phyloP scores from a whole-genome alignment of 257 asterid species.

The Phtheirospermum japonicum region DNA sequence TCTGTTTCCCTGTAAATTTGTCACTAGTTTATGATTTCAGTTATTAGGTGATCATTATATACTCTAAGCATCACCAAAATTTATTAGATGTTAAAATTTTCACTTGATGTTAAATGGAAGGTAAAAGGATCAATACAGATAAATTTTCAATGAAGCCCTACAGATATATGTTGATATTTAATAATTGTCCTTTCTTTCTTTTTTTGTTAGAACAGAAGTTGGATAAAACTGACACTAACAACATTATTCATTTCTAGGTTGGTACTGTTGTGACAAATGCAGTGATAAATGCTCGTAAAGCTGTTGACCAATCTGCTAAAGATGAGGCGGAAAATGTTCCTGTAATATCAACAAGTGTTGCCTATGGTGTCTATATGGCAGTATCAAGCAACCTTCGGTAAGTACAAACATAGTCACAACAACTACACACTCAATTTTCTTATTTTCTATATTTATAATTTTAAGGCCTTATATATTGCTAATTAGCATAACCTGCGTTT shows the following conservation, averaged over 20 bases:
- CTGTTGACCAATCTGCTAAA: constrained; percentile 49
- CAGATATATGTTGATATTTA: neutral
- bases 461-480: neutral
- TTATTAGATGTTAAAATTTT: no score
- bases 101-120: no score
- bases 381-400: constrained; percentile 94
- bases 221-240: constrained; percentile 8
- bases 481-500: neutral
- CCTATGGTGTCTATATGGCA: constrained; percentile 90
- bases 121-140: no score
- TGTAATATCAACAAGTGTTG: constrained; percentile 69
- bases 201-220: neutral
- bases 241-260: constrained; percentile 45
- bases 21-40: neutral
- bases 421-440: neutral
- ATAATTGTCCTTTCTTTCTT: neutral
- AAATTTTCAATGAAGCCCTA: no score
- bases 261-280: constrained; percentile 79
- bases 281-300: constrained; percentile 70
- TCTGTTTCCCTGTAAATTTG: neutral
- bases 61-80: no score
- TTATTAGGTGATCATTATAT: neutral
- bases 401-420: constrained; percentile 25
- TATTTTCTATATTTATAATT: neutral
- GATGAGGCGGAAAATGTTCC: constrained; percentile 80